Percentiles rank a stretch among this genome's conserved stretches.
Conservation (phyloP, 345 rosid species). For the Triadica sebifera region DNA sequence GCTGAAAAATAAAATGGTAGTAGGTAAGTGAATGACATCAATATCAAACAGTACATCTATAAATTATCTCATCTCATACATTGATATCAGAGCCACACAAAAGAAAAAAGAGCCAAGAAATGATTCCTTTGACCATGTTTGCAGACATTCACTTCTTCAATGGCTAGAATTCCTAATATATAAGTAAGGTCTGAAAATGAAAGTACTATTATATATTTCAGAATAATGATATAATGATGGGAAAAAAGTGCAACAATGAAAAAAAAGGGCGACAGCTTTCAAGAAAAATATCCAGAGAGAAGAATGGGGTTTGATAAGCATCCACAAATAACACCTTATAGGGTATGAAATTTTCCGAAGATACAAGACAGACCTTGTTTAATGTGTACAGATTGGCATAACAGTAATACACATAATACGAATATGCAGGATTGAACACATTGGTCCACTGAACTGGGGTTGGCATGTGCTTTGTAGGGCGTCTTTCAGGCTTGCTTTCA, state of each 20-base stretch:
- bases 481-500: conserved; percentile 99
- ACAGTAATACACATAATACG: conserved; percentile 92
- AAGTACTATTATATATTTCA: too few species aligned
- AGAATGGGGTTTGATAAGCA: neutral
- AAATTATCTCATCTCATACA: neutral
- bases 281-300: neutral
- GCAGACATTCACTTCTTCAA: neutral
- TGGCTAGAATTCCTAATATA: neutral
- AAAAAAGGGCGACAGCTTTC: neutral
- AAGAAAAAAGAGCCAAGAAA: too few species aligned
- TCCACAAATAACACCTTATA: neutral
- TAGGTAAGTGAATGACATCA: conserved; percentile 18
- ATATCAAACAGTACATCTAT: conserved; percentile 1
- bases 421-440: conserved; percentile 90
- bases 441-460: conserved; percentile 99
- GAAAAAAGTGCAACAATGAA: neutral
- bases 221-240: neutral
- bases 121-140: too few species aligned
- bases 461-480: conserved; percentile 99
- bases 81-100: too few species aligned
- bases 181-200: neutral
- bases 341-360: neutral
- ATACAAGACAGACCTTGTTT: conserved; percentile 62
- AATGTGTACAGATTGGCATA: conserved; percentile 90
- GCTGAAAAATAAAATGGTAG: conserved; percentile 46